Percentiles rank a stretch among this genome's conserved stretches.
These are phyloP conservation scores for Ophiostoma quercus DNA, from an alignment of 2,329 filamentous ascomycete species.

Conservation along the genomic window DNA sequence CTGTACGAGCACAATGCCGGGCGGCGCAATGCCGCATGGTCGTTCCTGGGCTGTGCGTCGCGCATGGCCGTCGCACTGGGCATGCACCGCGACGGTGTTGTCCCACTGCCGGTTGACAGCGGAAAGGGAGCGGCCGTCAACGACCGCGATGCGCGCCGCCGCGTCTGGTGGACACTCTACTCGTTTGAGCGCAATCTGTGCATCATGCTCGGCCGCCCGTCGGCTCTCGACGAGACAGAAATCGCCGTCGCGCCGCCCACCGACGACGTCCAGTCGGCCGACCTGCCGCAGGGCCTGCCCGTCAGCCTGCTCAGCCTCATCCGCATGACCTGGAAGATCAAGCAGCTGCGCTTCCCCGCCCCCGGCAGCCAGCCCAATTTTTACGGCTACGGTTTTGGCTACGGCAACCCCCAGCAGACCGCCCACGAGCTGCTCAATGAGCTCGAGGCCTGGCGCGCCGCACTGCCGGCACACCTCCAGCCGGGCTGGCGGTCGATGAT, in stretches of 20 bases:
- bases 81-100: slow-evolving; percentile 35
- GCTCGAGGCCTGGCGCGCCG: slow-evolving; percentile 35
- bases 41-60: slow-evolving; percentile 40
- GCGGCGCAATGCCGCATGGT: slow-evolving; percentile 40
- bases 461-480: slow-evolving; percentile 36
- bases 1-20: slow-evolving; percentile 43
- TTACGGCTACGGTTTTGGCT: slow-evolving; percentile 2
- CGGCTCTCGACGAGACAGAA: slow-evolving; percentile 38
- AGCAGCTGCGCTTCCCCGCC: slow-evolving; percentile 24
- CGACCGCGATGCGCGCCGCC: slow-evolving; percentile 33
- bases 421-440: slow-evolving; percentile 31
- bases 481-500: slow-evolving; percentile 37
- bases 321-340: slow-evolving; percentile 25
- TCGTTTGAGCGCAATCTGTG: slow-evolving; percentile 38
- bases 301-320: slow-evolving; percentile 22
- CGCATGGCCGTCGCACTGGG: slow-evolving; percentile 43
- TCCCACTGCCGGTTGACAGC: slow-evolving; percentile 4
- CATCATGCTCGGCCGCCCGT: slow-evolving; percentile 38
- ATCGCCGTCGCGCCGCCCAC: slow-evolving; percentile 35
- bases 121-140: not conserved
- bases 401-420: slow-evolving; percentile 12
- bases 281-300: slow-evolving; percentile 22
- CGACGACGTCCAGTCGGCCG: slow-evolving; percentile 28
- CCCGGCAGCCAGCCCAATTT: slow-evolving; percentile 16
- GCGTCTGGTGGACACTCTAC: slow-evolving; percentile 36